Base-by-base conservation (phyloP, 2,329 filamentous ascomycete species). In the Coniochaeta sp. region DNA sequence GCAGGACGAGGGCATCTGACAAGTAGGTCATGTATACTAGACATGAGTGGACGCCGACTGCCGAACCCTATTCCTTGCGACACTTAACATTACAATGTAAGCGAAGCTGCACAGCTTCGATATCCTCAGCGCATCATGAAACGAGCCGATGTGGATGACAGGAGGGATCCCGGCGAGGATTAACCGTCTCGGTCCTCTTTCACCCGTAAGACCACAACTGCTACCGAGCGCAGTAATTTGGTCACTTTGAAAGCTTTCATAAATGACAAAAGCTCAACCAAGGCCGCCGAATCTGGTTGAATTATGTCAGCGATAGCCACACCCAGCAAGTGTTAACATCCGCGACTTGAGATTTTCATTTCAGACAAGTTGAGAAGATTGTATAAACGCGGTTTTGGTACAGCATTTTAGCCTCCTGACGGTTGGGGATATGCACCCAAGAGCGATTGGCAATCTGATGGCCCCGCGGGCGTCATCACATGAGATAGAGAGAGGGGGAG, bases 331-430 rank as follows among this genome's bases (percentile, higher is more conserved):
- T 31, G 47, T 14, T 7, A 31, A 12, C 17, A 28, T 8, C 17
- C 6, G 9, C n/a, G n/a, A n/a, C n/a, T 31, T 31, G 47, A n/a
- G 24, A 22, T 55, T 57, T 59, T 66, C 64, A 59, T 57, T 60
- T 66, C 64, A 68, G 67, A 65, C 59, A 56, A 19, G 57, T 68
- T 73, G 72, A 74, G 72, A 74, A 74, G 72, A 74, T 74, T 72
- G 62, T 67, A 62, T 65, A 36, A 59, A 66, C 67, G 68, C 70
- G 71, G 82, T 81, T 79, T 77, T 74, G 80, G 79, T 73, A 78
- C 82, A 79, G 70, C 80, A 81, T 73, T 58, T n/a, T 65, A 62
- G 59, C 60, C 62, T 57, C 62, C 58, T 59, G 60, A 43, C 55
- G 67, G 65, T 66, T 65, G 68, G 71, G 69, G 63, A 64, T 68